Percentiles rank a stretch among this genome's conserved stretches.
Conservation (phyloP, 805 yeast genomes). For the Jamesozyma rosinii region DNA sequence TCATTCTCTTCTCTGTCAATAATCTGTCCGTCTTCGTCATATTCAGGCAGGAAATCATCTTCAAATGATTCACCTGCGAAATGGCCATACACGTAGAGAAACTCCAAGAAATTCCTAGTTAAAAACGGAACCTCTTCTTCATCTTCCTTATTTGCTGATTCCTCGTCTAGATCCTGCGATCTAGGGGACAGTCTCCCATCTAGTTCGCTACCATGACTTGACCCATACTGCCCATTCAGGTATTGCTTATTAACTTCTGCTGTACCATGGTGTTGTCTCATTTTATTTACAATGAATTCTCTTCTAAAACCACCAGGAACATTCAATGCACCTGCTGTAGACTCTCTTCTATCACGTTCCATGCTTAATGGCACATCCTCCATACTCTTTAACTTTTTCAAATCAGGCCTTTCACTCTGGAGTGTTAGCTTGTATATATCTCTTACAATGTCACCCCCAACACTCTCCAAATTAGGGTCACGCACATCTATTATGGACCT, state of each 20-base stretch:
- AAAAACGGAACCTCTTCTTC: slow-evolving; percentile 38
- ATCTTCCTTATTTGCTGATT: slow-evolving; percentile 14
- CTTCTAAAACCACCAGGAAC: slow-evolving; percentile 81
- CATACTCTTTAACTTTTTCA: slow-evolving; percentile 13
- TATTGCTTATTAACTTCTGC: neutral
- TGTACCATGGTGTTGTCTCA: slow-evolving; percentile 16
- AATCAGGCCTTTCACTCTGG: neutral
- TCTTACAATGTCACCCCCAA: slow-evolving; percentile 33
- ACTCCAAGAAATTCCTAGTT: slow-evolving; percentile 68
- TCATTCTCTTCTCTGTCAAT: slow-evolving; percentile 16
- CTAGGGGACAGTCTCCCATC: neutral
- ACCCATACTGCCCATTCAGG: neutral
- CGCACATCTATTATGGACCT: neutral
- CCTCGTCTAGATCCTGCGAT: neutral
- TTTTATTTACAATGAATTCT: slow-evolving; percentile 45
- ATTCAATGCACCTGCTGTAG: slow-evolving; percentile 57
- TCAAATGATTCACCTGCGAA: slow-evolving; percentile 80
- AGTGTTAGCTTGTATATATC: slow-evolving; percentile 28
- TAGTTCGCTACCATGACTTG: neutral
- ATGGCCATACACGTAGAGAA: slow-evolving; percentile 71
- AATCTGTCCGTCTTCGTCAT: slow-evolving; percentile 13
- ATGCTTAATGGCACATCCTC: slow-evolving; percentile 20
- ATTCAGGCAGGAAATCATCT: slow-evolving; percentile 44
- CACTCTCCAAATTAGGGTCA: slow-evolving; percentile 15
- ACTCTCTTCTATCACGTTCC: slow-evolving; percentile 40